Percentiles rank a stretch among this genome's conserved stretches.
phyloP scores from a whole-genome alignment of 257 asterid species.

The Capsicum baccatum region DNA sequence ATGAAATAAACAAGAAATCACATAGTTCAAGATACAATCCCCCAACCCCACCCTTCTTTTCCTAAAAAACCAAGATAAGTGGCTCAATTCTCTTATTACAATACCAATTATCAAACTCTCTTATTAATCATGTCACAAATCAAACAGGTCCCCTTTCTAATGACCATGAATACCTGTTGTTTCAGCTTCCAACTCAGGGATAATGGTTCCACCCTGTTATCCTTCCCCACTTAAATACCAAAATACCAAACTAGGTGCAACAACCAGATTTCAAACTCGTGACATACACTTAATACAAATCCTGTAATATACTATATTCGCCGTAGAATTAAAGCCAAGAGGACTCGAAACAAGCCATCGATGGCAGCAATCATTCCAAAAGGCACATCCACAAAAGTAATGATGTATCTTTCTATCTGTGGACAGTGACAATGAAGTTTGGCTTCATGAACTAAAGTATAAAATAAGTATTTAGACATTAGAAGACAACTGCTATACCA shows the following conservation, averaged over 20 bases:
- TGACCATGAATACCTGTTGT: not conserved
- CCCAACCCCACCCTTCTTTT: not conserved
- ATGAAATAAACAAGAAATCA: not conserved
- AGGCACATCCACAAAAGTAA: slow-evolving; percentile 1
- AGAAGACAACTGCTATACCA: not conserved
- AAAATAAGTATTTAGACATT: not conserved
- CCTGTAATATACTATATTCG: not conserved
- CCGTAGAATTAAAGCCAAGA: not conserved
- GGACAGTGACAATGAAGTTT: not conserved
- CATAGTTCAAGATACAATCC: not conserved
- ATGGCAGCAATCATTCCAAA: not conserved
- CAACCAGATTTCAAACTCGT: not conserved
- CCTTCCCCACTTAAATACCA: slow-evolving; percentile 9
- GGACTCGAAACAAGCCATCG: not conserved
- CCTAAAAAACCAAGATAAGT: not conserved
- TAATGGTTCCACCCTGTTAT: not conserved
- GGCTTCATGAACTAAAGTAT: not conserved
- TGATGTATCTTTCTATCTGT: not conserved
- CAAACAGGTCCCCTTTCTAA: not conserved
- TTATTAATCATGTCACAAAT: not conserved
- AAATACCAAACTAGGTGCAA: not conserved
- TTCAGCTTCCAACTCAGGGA: not conserved
- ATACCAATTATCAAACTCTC: not conserved
- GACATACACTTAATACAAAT: not conserved
- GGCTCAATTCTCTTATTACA: slow-evolving; percentile 5